These are phyloP conservation scores for Pseudogymnoascus sp. DNA, from an alignment of 2,329 filamentous ascomycete species.

Conservation along the genomic window DNA sequence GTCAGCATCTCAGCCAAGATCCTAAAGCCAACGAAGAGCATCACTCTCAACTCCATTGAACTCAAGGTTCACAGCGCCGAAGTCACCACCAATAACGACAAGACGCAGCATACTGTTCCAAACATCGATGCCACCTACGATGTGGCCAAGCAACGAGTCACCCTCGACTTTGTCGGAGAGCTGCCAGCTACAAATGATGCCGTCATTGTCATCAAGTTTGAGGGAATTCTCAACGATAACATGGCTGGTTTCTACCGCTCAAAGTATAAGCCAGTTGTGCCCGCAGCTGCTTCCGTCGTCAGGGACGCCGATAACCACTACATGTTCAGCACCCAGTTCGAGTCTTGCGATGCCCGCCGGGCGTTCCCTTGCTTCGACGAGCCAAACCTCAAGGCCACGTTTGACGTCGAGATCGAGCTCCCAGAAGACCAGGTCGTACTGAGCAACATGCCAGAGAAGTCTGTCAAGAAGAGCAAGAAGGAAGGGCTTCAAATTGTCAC, in stretches of 20 bases:
- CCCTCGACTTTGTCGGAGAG: slow-evolving; percentile 67
- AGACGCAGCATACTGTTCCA: slow-evolving; percentile 49
- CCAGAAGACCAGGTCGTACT: slow-evolving; percentile 82
- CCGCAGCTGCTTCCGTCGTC: slow-evolving; percentile 70
- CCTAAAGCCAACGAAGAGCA: slow-evolving; percentile 62
- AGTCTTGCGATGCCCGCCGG: slow-evolving; percentile 87
- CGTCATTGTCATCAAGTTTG: slow-evolving; percentile 62
- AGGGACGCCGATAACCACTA: slow-evolving; percentile 60
- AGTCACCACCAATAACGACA: slow-evolving; percentile 50
- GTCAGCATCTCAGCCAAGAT: slow-evolving; percentile 76
- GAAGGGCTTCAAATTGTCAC: slow-evolving; percentile 66
- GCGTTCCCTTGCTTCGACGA: slow-evolving; percentile 99
- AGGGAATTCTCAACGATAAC: slow-evolving; percentile 77
- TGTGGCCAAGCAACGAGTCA: slow-evolving; percentile 74
- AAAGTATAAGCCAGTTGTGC: slow-evolving; percentile 77
- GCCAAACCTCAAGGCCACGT: slow-evolving; percentile 92
- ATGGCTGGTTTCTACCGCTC: slow-evolving; percentile 94
- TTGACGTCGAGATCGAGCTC: slow-evolving; percentile 88
- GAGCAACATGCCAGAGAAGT: slow-evolving; percentile 92
- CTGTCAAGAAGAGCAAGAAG: slow-evolving; percentile 45
- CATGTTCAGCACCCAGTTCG: slow-evolving; percentile 95
- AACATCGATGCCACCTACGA: slow-evolving; percentile 71
- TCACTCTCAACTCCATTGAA: slow-evolving; percentile 80
- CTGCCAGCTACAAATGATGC: slow-evolving; percentile 62
- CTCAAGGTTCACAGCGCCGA: slow-evolving; percentile 67